These are phyloP conservation scores for Russula sp. DNA, from an alignment of 768 basidiomycete genomes.

Conservation along the genomic window DNA sequence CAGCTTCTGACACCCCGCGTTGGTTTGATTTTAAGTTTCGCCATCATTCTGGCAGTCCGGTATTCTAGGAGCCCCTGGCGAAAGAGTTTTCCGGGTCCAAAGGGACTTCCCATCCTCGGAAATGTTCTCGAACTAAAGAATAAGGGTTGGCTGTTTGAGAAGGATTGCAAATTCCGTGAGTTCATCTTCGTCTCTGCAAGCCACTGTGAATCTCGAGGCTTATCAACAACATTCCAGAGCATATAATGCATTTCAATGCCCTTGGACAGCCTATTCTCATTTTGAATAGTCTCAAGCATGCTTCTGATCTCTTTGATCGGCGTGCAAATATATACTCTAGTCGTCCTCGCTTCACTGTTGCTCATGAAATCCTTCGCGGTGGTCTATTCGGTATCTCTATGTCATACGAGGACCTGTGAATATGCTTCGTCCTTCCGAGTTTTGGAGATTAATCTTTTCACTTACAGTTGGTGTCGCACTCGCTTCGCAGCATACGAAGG, in stretches of 20 bases:
- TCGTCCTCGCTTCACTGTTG: conserved; percentile 25
- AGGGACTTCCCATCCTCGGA: not conserved
- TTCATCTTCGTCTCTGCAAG: not conserved
- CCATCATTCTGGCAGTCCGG: not conserved
- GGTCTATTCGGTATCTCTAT: conserved; percentile 29
- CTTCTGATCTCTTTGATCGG: conserved; percentile 34
- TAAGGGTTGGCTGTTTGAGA: conserved; percentile 3
- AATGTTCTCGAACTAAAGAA: conserved; percentile 1
- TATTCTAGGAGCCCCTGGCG: no score
- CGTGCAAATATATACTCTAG: no score
- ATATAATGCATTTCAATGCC: conserved; percentile 9
- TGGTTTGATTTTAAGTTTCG: not conserved
- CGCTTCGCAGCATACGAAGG: conserved; percentile 13
- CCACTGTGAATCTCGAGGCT: not conserved
- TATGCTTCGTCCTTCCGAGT: not conserved
- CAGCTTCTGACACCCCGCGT: not conserved
- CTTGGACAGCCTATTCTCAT: conserved; percentile 26
- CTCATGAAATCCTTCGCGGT: conserved; percentile 31
- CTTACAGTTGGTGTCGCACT: conserved; percentile 9
- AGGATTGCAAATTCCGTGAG: not conserved
- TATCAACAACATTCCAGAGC: not conserved
- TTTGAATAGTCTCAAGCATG: conserved; percentile 31
- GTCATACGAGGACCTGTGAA: conserved; percentile 26
- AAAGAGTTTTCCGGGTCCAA: no score
- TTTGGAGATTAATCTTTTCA: not conserved